Percentiles rank a stretch among this genome's conserved stretches.
Evolutionary conservation across 805 yeast species (phyloP).

Genomic region (Saccharomycopsis vini): DNA sequence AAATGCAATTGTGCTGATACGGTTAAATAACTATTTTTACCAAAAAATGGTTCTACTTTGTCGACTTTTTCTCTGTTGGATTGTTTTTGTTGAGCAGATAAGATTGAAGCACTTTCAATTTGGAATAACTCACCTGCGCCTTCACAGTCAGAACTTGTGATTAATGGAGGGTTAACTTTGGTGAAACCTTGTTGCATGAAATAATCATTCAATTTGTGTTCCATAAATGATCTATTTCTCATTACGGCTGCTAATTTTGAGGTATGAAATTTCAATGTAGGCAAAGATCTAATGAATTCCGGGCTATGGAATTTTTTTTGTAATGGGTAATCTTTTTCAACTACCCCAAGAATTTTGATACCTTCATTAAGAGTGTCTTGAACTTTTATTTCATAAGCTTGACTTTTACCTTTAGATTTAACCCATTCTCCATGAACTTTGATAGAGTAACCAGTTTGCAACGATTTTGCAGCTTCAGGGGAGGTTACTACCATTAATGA

Average conservation of each 20-base stretch:
- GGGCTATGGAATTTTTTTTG: slow-evolving; percentile 70
- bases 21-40: slow-evolving; percentile 60
- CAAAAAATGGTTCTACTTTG: slow-evolving; percentile 45
- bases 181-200: slow-evolving; percentile 47
- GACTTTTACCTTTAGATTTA: slow-evolving; percentile 42
- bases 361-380: slow-evolving; percentile 23
- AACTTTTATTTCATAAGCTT: slow-evolving; percentile 42
- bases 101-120: slow-evolving; percentile 35
- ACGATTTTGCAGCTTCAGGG: slow-evolving; percentile 24
- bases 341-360: slow-evolving; percentile 49
- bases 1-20: slow-evolving; percentile 90
- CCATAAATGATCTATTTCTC: slow-evolving; percentile 64
- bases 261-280: slow-evolving; percentile 72
- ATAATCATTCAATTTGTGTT: slow-evolving; percentile 42
- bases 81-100: slow-evolving; percentile 14
- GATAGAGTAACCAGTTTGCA: slow-evolving; percentile 42
- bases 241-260: slow-evolving; percentile 54
- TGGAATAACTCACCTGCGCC: slow-evolving; percentile 92
- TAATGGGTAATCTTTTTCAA: slow-evolving; percentile 61
- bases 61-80: slow-evolving; percentile 14
- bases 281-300: slow-evolving; percentile 61
- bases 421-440: slow-evolving; percentile 36
- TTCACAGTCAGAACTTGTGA: slow-evolving; percentile 90
- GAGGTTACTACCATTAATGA: slow-evolving; percentile 41
- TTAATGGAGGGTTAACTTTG: slow-evolving; percentile 77